phyloP scores from a whole-genome alignment of 2,329 filamentous ascomycete genomes.

The Coleophoma cylindrospora region DNA sequence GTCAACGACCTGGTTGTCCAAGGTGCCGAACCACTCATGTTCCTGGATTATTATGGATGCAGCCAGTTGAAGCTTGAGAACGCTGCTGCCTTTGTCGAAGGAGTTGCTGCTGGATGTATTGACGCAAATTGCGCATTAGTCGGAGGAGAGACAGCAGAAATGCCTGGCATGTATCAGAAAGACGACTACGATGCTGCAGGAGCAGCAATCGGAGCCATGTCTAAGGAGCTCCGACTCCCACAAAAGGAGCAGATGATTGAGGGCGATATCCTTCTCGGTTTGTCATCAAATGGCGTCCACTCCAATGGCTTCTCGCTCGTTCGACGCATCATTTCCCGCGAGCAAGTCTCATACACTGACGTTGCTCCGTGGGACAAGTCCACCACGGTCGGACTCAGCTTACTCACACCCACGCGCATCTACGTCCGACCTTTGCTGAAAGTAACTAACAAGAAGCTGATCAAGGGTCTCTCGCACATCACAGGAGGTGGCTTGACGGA shows the following conservation, averaged over 20 bases:
- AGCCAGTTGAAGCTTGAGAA: constrained; percentile 75
- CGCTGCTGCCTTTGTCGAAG: constrained; percentile 82
- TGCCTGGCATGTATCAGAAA: constrained; percentile 83
- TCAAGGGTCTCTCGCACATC: constrained; percentile 96
- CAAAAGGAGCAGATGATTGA: constrained; percentile 68
- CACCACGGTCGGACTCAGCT: constrained; percentile 63
- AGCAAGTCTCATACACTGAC: constrained; percentile 66
- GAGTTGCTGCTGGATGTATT: constrained; percentile 82
- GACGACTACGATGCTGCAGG: constrained; percentile 93
- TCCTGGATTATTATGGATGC: constrained; percentile 97
- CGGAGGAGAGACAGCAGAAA: constrained; percentile 97
- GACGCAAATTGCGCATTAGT: constrained; percentile 84
- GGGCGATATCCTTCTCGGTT: constrained; percentile 81
- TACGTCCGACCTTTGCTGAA: constrained; percentile 82
- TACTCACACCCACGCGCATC: constrained; percentile 87
- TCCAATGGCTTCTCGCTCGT: constrained; percentile 98
- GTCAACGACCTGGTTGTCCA: constrained; percentile 97
- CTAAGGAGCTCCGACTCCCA: constrained; percentile 65
- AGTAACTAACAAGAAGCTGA: constrained; percentile 53
- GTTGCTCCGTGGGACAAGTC: constrained; percentile 69
- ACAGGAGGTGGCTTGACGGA: constrained; percentile 90
- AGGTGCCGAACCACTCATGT: constrained; percentile 90
- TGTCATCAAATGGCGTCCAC: constrained; percentile 83
- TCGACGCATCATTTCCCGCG: constrained; percentile 75
- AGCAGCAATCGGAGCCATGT: constrained; percentile 81